Percentiles rank a stretch among this genome's conserved stretches.
Evolutionary conservation across 1,139 yeast species (phyloP).

Genomic region (Zygotorulaspora mrakii): DNA sequence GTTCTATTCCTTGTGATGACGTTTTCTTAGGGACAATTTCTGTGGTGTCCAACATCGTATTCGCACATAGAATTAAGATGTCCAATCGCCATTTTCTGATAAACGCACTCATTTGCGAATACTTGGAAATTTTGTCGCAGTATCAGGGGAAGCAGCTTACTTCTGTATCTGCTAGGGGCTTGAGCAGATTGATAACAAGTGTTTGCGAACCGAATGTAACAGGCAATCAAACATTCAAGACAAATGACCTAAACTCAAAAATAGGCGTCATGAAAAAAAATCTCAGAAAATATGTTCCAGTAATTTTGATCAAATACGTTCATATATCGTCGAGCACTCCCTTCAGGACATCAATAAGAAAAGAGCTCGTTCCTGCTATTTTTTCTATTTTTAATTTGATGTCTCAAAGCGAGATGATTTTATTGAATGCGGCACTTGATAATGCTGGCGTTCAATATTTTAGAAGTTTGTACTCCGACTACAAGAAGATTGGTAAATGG

Average conservation of each 20-base stretch:
- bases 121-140: conserved; percentile 47
- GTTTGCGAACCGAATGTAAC: conserved; percentile 62
- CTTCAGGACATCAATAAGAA: conserved; percentile 47
- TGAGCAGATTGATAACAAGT: conserved; percentile 58
- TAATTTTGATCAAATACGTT: conserved; percentile 56
- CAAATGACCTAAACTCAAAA: conserved; percentile 50
- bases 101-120: conserved; percentile 45
- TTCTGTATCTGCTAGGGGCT: conserved; percentile 42
- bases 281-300: conserved; percentile 60
- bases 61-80: conserved; percentile 67
- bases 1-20: conserved; percentile 19
- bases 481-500: conserved; percentile 82
- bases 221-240: conserved; percentile 23
- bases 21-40: conserved; percentile 43
- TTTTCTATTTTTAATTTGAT: conserved; percentile 65
- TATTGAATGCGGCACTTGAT: conserved; percentile 70
- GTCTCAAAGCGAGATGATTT: conserved; percentile 60
- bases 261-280: conserved; percentile 53
- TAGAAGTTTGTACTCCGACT: conserved; percentile 65
- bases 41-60: conserved; percentile 51
- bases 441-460: conserved; percentile 64
- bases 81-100: conserved; percentile 71
- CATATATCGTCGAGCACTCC: conserved; percentile 49
- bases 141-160: conserved; percentile 21
- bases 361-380: conserved; percentile 53